A percentile compares a stretch with the other conserved stretches of the same genome.
phyloP scores from a whole-genome alignment of 148 eudicot genomes.

The Fagopyrum esculentum region DNA sequence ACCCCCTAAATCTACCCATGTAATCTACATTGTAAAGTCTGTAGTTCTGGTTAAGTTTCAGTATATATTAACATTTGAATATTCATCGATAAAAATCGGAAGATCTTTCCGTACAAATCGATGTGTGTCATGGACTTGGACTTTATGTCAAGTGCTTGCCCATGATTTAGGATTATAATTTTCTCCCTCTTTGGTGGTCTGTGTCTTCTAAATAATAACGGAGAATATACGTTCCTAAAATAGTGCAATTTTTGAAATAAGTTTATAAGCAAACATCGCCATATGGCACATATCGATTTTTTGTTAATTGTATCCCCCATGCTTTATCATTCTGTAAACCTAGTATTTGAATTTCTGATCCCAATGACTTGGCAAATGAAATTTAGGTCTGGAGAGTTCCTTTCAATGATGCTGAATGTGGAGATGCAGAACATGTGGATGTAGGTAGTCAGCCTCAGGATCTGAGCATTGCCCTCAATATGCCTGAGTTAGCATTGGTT shows the following conservation, averaged over 20 bases:
- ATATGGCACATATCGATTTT: not conserved
- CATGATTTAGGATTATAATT: not conserved
- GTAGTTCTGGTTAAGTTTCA: no score
- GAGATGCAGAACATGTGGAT: slow-evolving; percentile 56
- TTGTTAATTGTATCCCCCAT: not conserved
- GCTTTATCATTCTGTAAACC: not conserved
- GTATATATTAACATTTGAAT: no score
- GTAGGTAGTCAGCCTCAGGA: slow-evolving; percentile 87
- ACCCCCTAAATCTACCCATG: no score
- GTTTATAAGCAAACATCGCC: not conserved
- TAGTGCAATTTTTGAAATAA: not conserved
- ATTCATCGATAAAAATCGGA: no score
- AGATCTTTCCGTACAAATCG: not conserved
- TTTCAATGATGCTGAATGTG: slow-evolving; percentile 61
- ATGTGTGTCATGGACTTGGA: not conserved
- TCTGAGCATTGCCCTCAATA: slow-evolving; percentile 58
- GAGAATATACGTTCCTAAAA: not conserved
- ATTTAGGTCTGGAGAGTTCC: slow-evolving; percentile 81
- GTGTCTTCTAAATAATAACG: not conserved
- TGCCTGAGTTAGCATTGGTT: slow-evolving; percentile 63
- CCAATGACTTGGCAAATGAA: not conserved
- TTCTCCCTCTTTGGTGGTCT: not conserved
- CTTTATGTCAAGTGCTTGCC: not conserved
- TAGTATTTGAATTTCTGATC: not conserved
- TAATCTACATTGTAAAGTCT: no score